Base-by-base conservation (phyloP, 2,329 filamentous ascomycete genomes). In the Alternaria consortialis region DNA sequence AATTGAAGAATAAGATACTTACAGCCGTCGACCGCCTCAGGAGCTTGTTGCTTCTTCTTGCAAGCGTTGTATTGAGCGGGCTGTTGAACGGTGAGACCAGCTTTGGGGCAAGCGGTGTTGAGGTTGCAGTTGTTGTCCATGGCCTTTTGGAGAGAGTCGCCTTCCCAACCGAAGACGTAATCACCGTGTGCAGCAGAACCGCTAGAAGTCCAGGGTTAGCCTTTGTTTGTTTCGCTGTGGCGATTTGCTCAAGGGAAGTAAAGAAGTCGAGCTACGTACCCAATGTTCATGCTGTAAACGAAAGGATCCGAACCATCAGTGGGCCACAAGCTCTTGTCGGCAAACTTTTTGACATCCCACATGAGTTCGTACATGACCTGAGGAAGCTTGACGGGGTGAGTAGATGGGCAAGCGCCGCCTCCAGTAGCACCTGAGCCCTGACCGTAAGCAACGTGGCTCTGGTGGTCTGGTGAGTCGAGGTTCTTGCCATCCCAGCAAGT, bases 381-480 rank as follows among this genome's bases (percentile, higher is more conserved):
- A 17, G 74, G 74, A 20, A 77, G 68, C 73, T 77, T 77, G 53
- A 67, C 63, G 36, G 74, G 73, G 56, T 75, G 72, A 5, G 68
- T 68, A 6, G 80, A 76, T 5, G 83, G 83, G 80, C 83, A 85
- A 32, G 76, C 69, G 54, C 82, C 82, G 58, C 83, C 82, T 23
- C 83, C 83, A 23, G 67, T 81, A 20, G 82, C 82, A 15, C 82
- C 82, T 9, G 74, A 72, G 46, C 81, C 80, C 40, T 77, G 77
- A 42, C 74, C 73, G 73, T 84, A 85, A 23, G 81, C 76, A 20
- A 84, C 80, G 72, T 84, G 83, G 63, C 74, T 77, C 69, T 72
- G 67, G 63, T 74, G 71, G 62, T 77, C 68, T 17, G 74, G 74
- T 2, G 69, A 74, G 56, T 77, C 74, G 51, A 76, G 73, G 54